phyloP scores from a whole-genome alignment of 2,329 filamentous ascomycete species.

The Phyllosticta citriasiana region DNA sequence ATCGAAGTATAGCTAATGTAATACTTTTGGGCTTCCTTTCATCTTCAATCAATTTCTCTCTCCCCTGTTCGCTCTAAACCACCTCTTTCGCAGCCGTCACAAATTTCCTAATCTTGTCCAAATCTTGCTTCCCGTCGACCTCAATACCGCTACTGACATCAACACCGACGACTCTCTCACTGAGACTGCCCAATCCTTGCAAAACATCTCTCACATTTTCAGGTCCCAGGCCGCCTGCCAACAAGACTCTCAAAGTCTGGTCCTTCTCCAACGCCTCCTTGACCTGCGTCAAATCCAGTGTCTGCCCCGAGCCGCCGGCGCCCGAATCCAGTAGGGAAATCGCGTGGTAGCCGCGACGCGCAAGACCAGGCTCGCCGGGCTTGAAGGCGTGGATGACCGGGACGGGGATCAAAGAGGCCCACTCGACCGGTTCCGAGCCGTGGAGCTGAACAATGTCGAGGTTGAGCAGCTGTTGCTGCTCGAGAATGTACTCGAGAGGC shows the following conservation, averaged over 20 bases:
- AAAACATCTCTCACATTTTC: conserved; percentile 66
- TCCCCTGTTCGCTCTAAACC: neutral
- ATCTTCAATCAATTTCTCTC: no score
- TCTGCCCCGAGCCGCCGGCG: conserved; percentile 68
- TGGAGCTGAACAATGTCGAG: conserved; percentile 91
- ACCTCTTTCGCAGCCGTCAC: conserved; percentile 55
- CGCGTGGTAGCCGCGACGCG: conserved; percentile 68
- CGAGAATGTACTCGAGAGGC: conserved; percentile 69
- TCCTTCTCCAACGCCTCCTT: conserved; percentile 57
- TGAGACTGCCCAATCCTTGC: conserved; percentile 49
- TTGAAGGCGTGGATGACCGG: conserved; percentile 83
- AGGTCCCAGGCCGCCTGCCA: conserved; percentile 77
- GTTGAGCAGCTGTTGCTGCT: conserved; percentile 62
- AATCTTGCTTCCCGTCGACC: conserved; percentile 63
- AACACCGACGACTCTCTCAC: conserved; percentile 62
- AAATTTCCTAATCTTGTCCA: conserved; percentile 73
- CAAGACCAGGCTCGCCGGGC: conserved; percentile 62
- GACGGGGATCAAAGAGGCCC: conserved; percentile 79
- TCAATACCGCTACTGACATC: conserved; percentile 96
- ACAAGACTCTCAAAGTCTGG: conserved; percentile 59
- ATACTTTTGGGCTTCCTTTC: neutral
- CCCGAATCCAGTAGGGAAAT: conserved; percentile 82
- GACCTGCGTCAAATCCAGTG: conserved; percentile 62
- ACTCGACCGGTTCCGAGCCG: conserved; percentile 84
- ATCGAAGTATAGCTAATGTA: neutral